phyloP scores from a whole-genome alignment of 2,329 filamentous ascomycete species.

The Fusarium vanettenii region DNA sequence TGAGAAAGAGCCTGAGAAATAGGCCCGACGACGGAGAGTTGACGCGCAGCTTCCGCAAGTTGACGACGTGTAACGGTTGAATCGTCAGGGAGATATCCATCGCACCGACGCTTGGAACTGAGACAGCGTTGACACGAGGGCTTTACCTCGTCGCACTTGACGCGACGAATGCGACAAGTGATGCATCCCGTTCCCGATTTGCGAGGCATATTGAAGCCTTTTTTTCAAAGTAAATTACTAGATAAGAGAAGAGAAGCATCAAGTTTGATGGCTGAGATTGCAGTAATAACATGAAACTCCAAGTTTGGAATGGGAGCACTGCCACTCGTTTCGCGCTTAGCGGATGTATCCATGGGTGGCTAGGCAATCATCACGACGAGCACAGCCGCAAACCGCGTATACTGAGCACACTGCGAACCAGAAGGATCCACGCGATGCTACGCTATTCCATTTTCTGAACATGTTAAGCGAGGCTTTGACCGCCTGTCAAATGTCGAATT shows the following conservation, averaged over 20 bases:
- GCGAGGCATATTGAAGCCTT: constrained; percentile 29
- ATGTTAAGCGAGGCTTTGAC: neutral
- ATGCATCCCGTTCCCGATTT: constrained; percentile 42
- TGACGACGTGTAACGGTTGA: constrained; percentile 46
- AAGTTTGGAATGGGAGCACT: neutral
- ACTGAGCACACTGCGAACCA: neutral
- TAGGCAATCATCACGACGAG: neutral
- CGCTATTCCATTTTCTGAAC: neutral
- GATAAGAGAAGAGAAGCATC: neutral
- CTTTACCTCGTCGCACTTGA: constrained; percentile 51
- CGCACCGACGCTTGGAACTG: constrained; percentile 45
- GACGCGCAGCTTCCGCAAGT: constrained; percentile 43
- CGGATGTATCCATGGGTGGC: neutral
- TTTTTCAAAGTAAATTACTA: neutral
- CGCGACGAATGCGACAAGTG: constrained; percentile 48
- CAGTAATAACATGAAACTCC: neutral
- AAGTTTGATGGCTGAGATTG: neutral
- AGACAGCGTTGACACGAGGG: constrained; percentile 45
- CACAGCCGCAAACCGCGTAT: neutral
- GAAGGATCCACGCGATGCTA: neutral
- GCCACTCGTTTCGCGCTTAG: neutral
- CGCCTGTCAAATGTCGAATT: neutral
- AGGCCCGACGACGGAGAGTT: constrained; percentile 45
- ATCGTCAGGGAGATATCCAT: constrained; percentile 46
- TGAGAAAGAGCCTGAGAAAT: constrained; percentile 39